Percentiles rank a stretch among this genome's conserved stretches.
Conservation (phyloP, 1,284 basidiomycete species). For the Phylloboletellus chloephorus region DNA sequence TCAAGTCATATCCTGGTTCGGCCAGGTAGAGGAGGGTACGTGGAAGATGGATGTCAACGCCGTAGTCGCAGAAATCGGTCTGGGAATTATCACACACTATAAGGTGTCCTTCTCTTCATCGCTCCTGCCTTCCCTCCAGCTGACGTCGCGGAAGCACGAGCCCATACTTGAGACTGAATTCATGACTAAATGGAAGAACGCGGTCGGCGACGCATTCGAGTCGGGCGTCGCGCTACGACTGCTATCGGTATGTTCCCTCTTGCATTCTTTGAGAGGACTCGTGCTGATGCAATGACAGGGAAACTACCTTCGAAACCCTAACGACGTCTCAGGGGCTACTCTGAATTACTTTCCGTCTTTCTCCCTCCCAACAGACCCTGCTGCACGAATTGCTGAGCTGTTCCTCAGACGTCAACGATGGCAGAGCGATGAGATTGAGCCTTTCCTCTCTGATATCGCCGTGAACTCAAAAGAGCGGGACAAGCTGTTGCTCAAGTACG, state of each 20-base stretch:
- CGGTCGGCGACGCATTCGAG: conserved; percentile 73
- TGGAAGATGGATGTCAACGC: conserved; percentile 62
- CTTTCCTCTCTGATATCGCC: conserved; percentile 77
- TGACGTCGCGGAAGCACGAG: conserved; percentile 41
- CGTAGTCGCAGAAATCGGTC: conserved; percentile 62
- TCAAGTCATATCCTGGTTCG: conserved; percentile 80
- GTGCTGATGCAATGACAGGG: conserved; percentile 45
- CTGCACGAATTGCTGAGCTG: conserved; percentile 75
- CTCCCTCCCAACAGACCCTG: conserved; percentile 65
- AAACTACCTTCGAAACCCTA: conserved; percentile 53
- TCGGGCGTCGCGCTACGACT: conserved; percentile 51
- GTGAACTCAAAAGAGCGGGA: conserved; percentile 82
- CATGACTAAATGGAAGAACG: conserved; percentile 58
- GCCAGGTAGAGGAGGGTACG: conserved; percentile 45
- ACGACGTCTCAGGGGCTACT: conserved; percentile 24
- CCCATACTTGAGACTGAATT: conserved; percentile 54
- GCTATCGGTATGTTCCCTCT: conserved; percentile 51
- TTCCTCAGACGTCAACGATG: conserved; percentile 76
- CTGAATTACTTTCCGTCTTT: conserved; percentile 73
- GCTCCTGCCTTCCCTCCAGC: background rate
- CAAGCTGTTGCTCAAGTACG: conserved; percentile 80
- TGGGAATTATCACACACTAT: conserved; percentile 62
- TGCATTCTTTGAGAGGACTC: background rate
- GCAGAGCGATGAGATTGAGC: conserved; percentile 73
- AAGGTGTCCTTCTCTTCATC: conserved; percentile 40